These are phyloP conservation scores for Cladosporium sp. DNA, from an alignment of 2,329 filamentous ascomycete genomes.

Conservation along the genomic window DNA sequence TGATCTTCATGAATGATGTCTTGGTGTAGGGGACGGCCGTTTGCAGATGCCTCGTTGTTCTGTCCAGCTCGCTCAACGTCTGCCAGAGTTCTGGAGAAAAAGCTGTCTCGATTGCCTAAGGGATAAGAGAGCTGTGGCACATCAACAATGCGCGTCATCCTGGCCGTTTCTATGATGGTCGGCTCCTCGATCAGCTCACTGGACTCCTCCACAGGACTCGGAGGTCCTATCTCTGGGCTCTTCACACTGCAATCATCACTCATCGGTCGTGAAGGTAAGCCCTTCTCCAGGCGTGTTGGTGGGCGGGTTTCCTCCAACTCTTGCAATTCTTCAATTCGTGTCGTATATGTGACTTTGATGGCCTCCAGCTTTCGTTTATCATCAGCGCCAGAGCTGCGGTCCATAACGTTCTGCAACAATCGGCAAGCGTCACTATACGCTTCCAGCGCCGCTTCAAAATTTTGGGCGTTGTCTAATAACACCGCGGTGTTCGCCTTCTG, in stretches of 20 bases:
- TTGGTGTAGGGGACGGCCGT: background rate
- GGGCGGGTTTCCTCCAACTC: conserved; percentile 57
- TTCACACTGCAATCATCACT: conserved; percentile 51
- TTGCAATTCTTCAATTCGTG: conserved; percentile 81
- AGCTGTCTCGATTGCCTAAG: conserved; percentile 24
- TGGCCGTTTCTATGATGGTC: conserved; percentile 50
- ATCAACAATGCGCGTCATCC: conserved; percentile 49
- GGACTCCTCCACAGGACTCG: conserved; percentile 32
- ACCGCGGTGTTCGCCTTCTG: conserved; percentile 96
- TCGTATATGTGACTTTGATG: conserved; percentile 87
- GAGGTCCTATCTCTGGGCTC: conserved; percentile 30
- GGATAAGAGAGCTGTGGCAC: conserved; percentile 29
- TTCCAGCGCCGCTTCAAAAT: conserved; percentile 84
- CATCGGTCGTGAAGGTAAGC: conserved; percentile 66
- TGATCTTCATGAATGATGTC: conserved; percentile 10
- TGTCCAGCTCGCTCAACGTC: conserved; percentile 21
- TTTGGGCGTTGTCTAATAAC: conserved; percentile 90
- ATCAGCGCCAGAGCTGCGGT: conserved; percentile 76
- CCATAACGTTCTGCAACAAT: conserved; percentile 81
- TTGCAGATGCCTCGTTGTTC: background rate
- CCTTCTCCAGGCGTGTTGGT: conserved; percentile 53
- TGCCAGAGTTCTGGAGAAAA: conserved; percentile 27
- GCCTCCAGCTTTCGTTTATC: conserved; percentile 88
- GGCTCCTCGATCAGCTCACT: conserved; percentile 24
- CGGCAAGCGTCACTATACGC: conserved; percentile 90